These are phyloP conservation scores for Chenopodium suecicum DNA, from an alignment of 148 eudicot species.

Conservation along the genomic window DNA sequence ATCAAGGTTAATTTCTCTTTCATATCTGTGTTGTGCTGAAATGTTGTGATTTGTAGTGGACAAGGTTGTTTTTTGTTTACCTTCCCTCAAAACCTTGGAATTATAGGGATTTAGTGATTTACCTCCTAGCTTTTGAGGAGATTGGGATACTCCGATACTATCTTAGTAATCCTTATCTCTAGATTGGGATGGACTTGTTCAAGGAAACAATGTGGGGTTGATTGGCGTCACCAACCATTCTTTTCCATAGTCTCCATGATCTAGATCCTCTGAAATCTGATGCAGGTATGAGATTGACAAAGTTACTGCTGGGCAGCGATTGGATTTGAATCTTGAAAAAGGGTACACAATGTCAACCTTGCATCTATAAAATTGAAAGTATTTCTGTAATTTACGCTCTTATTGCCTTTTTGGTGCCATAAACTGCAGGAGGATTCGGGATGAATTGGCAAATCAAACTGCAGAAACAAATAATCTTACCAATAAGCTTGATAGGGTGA, in stretches of 20 bases:
- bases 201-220: not conserved
- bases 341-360: conserved; percentile 39
- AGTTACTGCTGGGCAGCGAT: conserved; percentile 73
- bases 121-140: not conserved
- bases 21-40: too few relatives aligned
- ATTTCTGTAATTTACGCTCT: not conserved
- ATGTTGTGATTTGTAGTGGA: not conserved
- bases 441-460: conserved; percentile 68
- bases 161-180: not conserved
- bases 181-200: not conserved
- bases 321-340: conserved; percentile 77
- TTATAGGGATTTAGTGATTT: not conserved
- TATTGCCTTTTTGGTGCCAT: not conserved
- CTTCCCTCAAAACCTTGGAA: not conserved
- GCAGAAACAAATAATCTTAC: conserved; percentile 69
- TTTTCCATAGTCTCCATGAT: not conserved
- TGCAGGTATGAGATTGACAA: conserved; percentile 73
- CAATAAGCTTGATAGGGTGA: conserved; percentile 73
- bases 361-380: not conserved
- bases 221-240: not conserved
- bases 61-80: not conserved
- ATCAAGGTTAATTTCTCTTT: not conserved
- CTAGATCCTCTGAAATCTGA: not conserved
- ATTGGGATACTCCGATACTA: not conserved
- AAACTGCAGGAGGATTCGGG: conserved; percentile 70